A percentile compares a stretch with the other conserved stretches of the same genome.
phyloP scores from a whole-genome alignment of 129 eudicot genomes.

The Ambrosia trifida region DNA sequence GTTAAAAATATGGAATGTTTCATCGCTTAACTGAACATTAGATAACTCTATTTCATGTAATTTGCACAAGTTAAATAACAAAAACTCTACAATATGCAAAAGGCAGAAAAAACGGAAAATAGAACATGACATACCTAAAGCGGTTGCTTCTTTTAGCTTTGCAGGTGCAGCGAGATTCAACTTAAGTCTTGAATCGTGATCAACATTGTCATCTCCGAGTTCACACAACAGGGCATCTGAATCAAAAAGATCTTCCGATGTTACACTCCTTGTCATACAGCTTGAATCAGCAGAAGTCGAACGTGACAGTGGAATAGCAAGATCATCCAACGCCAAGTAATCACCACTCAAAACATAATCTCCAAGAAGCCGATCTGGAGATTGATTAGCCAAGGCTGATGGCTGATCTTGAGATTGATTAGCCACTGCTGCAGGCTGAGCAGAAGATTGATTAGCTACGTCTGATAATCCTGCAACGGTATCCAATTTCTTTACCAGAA shows the following conservation, averaged over 20 bases:
- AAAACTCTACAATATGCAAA: not conserved
- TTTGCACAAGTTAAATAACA: not conserved
- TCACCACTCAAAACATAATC: slow-evolving; percentile 41
- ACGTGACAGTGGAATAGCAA: slow-evolving; percentile 41
- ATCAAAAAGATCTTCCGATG: slow-evolving; percentile 71
- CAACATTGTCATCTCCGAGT: slow-evolving; percentile 42
- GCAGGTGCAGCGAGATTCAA: slow-evolving; percentile 35
- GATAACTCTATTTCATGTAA: not conserved
- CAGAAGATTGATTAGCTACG: not conserved
- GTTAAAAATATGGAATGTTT: not conserved
- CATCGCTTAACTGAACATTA: too few relatives aligned
- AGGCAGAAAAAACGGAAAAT: slow-evolving; percentile 15
- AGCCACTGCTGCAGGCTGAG: not conserved
- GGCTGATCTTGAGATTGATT: slow-evolving; percentile 4
- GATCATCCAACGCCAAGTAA: slow-evolving; percentile 74
- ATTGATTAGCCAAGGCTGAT: not conserved
- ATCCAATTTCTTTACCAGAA: slow-evolving; percentile 40
- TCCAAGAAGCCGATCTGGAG: not conserved
- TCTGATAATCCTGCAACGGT: slow-evolving; percentile 19
- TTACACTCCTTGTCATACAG: slow-evolving; percentile 40
- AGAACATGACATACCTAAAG: slow-evolving; percentile 45
- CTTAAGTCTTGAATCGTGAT: slow-evolving; percentile 38
- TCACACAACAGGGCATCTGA: slow-evolving; percentile 48
- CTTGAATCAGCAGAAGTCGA: slow-evolving; percentile 65
- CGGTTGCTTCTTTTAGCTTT: slow-evolving; percentile 44